Evolutionary conservation across 148 eudicot species (phyloP).

Genomic region (Talinum fruticosum): DNA sequence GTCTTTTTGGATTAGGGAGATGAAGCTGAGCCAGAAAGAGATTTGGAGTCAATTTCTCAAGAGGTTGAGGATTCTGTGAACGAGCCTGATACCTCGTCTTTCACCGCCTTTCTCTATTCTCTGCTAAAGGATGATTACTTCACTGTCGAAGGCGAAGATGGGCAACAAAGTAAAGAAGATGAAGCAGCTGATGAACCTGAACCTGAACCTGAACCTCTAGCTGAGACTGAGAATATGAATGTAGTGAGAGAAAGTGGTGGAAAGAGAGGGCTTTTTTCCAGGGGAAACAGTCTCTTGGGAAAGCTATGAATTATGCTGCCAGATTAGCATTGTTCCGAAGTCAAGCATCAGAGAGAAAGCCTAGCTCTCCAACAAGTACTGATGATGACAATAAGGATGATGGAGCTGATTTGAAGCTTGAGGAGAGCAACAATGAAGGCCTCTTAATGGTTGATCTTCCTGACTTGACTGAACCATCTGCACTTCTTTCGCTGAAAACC

Average conservation of each 20-base stretch:
- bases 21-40: conserved; percentile 33
- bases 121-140: conserved; percentile 46
- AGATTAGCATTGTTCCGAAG: conserved; percentile 54
- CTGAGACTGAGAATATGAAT: background rate
- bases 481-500: conserved; percentile 63
- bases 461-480: conserved; percentile 68
- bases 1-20: conserved; percentile 37
- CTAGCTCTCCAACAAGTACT: conserved; percentile 32
- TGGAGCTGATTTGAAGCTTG: conserved; percentile 34
- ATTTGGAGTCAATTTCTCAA: conserved; percentile 40
- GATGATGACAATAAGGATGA: conserved; percentile 32
- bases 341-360: conserved; percentile 46
- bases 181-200: conserved; percentile 27
- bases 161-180: conserved; percentile 25
- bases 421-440: conserved; percentile 34
- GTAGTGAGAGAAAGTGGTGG: conserved; percentile 5
- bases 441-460: conserved; percentile 49
- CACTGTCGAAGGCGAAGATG: conserved; percentile 38
- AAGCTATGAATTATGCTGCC: conserved; percentile 68
- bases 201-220: conserved; percentile 11
- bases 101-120: conserved; percentile 76
- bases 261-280: conserved; percentile 4
- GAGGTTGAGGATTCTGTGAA: conserved; percentile 37
- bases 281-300: conserved; percentile 48
- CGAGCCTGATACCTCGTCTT: conserved; percentile 96